Conservation (phyloP, 305 asterid genomes). For the Solanum chacoense region DNA sequence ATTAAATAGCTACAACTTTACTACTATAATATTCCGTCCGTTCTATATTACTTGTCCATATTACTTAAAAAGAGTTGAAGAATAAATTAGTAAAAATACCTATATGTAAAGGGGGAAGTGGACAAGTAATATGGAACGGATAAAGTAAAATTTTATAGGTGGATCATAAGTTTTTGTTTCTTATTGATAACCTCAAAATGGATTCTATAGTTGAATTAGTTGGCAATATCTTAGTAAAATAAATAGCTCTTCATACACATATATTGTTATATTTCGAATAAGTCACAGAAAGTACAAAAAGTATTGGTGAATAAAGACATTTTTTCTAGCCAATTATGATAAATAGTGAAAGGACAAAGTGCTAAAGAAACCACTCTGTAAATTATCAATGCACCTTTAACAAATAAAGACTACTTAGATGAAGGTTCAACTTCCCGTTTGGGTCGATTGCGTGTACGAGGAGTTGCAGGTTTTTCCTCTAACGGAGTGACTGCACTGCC, state of each 20-base stretch:
- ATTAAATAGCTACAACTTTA: not conserved
- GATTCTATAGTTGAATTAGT: not conserved
- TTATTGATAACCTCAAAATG: not conserved
- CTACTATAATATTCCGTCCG: not conserved
- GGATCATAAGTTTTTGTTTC: not conserved
- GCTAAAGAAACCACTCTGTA: not conserved
- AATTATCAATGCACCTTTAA: not conserved
- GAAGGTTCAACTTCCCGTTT: slow-evolving; percentile 51
- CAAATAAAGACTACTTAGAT: slow-evolving; percentile 14
- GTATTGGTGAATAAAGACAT: not conserved
- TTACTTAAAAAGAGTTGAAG: not conserved
- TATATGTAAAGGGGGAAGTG: not conserved
- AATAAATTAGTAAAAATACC: no score
- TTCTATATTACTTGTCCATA: not conserved
- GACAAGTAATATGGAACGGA: not conserved
- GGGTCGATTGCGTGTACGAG: slow-evolving; percentile 56
- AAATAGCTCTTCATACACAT: not conserved
- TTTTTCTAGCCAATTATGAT: not conserved
- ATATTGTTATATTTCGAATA: not conserved
- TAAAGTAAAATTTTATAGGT: not conserved
- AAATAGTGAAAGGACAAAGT: not conserved
- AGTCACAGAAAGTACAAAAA: not conserved
- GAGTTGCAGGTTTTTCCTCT: slow-evolving; percentile 27
- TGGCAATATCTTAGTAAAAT: not conserved
- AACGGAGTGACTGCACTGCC: slow-evolving; percentile 12